These are phyloP conservation scores for Pleurotus tuber-regium DNA, from an alignment of 768 basidiomycete species.

Conservation along the genomic window DNA sequence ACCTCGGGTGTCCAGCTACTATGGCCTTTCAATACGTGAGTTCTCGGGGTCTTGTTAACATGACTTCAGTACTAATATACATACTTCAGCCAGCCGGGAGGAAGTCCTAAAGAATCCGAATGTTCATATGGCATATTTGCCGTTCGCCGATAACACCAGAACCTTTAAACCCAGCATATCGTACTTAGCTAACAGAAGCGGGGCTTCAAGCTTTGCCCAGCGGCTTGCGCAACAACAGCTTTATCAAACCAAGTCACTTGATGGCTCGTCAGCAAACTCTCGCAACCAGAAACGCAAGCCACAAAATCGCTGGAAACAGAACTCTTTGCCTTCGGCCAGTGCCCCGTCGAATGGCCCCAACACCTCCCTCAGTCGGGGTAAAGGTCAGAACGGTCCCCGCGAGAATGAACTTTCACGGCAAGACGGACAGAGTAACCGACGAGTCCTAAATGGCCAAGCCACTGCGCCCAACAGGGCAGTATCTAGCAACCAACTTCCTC, in stretches of 20 bases:
- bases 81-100: neutral
- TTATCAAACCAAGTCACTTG: neutral
- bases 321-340: neutral
- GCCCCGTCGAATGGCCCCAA: neutral
- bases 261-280: neutral
- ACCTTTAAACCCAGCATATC: constrained; percentile 3
- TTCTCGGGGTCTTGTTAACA: neutral
- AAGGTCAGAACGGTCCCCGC: neutral
- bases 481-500: neutral
- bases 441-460: neutral
- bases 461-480: neutral
- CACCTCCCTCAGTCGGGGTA: neutral
- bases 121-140: constrained; percentile 6
- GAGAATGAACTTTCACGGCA: neutral
- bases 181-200: neutral
- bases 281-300: neutral
- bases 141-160: constrained; percentile 2
- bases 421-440: neutral
- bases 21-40: constrained; percentile 8
- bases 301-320: neutral
- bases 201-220: constrained; percentile 3
- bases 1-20: constrained; percentile 3
- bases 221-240: constrained; percentile 3
- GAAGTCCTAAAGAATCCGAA: constrained; percentile 8
- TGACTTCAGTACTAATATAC: neutral